phyloP scores from a whole-genome alignment of 768 basidiomycete species.

The Hericium erinaceus region DNA sequence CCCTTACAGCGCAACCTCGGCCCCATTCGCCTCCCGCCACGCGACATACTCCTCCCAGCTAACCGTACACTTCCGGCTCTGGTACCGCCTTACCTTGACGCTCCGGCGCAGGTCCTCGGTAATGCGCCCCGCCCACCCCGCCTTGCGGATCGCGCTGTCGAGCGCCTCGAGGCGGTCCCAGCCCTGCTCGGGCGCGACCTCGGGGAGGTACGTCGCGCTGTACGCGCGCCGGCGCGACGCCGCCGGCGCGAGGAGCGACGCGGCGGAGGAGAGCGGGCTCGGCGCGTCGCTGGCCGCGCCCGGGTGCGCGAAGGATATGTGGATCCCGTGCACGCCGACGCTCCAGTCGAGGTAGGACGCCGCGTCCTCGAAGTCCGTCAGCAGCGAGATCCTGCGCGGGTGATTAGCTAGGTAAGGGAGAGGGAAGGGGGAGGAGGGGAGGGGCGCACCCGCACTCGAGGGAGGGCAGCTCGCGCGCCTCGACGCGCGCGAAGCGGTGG shows the following conservation, averaged over 20 bases:
- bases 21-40: slow-evolving; percentile 56
- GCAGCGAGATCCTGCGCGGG: slow-evolving; percentile 66
- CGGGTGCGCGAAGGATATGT: slow-evolving; percentile 81
- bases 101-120: slow-evolving; percentile 75
- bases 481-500: slow-evolving; percentile 74
- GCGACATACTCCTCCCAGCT: slow-evolving; percentile 68
- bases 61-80: slow-evolving; percentile 60
- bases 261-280: slow-evolving; percentile 61
- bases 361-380: slow-evolving; percentile 88
- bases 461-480: slow-evolving; percentile 60
- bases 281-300: slow-evolving; percentile 56
- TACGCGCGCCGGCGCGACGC: slow-evolving; percentile 40
- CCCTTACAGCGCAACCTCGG: slow-evolving; percentile 17
- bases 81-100: slow-evolving; percentile 72
- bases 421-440: not conserved
- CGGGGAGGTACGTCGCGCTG: slow-evolving; percentile 86
- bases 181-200: slow-evolving; percentile 83
- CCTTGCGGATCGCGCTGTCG: slow-evolving; percentile 87
- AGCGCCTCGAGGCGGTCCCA: slow-evolving; percentile 90
- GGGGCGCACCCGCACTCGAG: slow-evolving; percentile 80
- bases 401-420: slow-evolving; percentile 1
- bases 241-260: slow-evolving; percentile 35
- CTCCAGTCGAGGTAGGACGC: slow-evolving; percentile 88
- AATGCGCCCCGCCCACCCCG: slow-evolving; percentile 78
- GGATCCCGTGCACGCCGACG: slow-evolving; percentile 85